A percentile compares a stretch with the other conserved stretches of the same genome.
Evolutionary conservation across 768 basidiomycete genomes (phyloP).

Genomic region (Leccinum uliginosum): DNA sequence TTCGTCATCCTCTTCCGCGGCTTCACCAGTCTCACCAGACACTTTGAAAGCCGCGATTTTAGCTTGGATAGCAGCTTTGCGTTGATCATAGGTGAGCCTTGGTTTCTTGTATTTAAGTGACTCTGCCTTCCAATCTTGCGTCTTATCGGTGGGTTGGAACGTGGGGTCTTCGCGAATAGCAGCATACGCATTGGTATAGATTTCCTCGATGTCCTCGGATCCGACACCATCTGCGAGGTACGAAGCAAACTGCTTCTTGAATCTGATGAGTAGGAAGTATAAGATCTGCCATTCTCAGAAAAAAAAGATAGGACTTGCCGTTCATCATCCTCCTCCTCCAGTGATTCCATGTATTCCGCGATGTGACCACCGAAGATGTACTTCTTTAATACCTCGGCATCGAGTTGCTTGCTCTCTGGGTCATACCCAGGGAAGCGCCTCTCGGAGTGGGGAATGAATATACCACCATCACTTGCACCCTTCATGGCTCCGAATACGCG

Average conservation of each 20-base stretch:
- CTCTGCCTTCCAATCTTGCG: constrained; percentile 90
- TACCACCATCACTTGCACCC: constrained; percentile 96
- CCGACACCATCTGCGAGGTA: constrained; percentile 96
- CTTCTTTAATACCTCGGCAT: constrained; percentile 92
- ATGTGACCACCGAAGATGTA: constrained; percentile 98
- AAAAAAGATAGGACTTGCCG: constrained; percentile 43
- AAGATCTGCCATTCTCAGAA: not conserved
- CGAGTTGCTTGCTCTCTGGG: constrained; percentile 85
- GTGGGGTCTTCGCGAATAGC: constrained; percentile 93
- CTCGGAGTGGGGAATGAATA: constrained; percentile 96
- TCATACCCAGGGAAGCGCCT: constrained; percentile 99
- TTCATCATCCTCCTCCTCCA: constrained; percentile 99
- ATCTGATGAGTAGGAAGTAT: constrained; percentile 41
- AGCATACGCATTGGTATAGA: constrained; percentile 88
- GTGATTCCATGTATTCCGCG: constrained; percentile 98
- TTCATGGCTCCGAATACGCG: constrained; percentile 99
- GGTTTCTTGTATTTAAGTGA: constrained; percentile 59
- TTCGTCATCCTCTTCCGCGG: constrained; percentile 42
- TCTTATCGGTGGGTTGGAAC: constrained; percentile 87
- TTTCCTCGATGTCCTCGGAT: constrained; percentile 96
- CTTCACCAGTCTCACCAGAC: constrained; percentile 40
- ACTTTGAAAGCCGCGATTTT: constrained; percentile 92
- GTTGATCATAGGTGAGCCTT: constrained; percentile 73
- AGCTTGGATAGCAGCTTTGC: constrained; percentile 72
- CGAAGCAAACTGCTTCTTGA: constrained; percentile 95